Percentiles rank a stretch among this genome's conserved stretches.
phyloP scores from a whole-genome alignment of 305 asterid species.

The Fraxinus paxiana region DNA sequence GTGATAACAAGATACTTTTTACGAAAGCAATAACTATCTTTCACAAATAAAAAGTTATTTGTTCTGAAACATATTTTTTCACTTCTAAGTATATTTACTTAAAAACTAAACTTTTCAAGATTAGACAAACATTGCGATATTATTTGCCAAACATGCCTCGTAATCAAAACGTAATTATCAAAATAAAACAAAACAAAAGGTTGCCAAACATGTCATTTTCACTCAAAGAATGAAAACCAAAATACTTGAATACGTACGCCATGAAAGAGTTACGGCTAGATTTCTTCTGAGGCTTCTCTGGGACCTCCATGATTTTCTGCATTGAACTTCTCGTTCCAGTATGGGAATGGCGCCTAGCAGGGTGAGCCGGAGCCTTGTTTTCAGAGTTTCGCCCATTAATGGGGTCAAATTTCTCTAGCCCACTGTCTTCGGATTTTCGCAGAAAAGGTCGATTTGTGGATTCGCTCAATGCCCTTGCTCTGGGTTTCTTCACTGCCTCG shows the following conservation, averaged over 20 bases:
- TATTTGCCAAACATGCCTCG: neutral
- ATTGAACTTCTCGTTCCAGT: constrained; percentile 63
- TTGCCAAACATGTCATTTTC: neutral
- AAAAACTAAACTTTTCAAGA: neutral
- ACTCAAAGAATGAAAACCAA: no score
- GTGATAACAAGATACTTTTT: neutral
- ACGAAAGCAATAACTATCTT: neutral
- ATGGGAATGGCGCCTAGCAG: constrained; percentile 72
- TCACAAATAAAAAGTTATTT: neutral
- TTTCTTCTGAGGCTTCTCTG: constrained; percentile 57
- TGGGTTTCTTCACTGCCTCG: constrained; percentile 77
- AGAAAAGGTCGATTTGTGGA: constrained; percentile 65
- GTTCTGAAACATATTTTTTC: neutral
- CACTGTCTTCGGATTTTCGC: constrained; percentile 53
- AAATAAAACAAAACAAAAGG: neutral
- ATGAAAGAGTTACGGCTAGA: constrained; percentile 67
- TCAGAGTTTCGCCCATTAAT: constrained; percentile 32
- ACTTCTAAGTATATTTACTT: neutral
- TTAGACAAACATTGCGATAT: neutral
- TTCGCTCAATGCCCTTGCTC: constrained; percentile 75
- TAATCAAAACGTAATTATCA: neutral
- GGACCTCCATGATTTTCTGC: constrained; percentile 67
- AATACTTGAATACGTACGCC: constrained; percentile 34
- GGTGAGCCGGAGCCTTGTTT: constrained; percentile 34
- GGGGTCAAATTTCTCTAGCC: constrained; percentile 33